phyloP scores from a whole-genome alignment of 768 basidiomycete species.

The Favolaschia claudopus region DNA sequence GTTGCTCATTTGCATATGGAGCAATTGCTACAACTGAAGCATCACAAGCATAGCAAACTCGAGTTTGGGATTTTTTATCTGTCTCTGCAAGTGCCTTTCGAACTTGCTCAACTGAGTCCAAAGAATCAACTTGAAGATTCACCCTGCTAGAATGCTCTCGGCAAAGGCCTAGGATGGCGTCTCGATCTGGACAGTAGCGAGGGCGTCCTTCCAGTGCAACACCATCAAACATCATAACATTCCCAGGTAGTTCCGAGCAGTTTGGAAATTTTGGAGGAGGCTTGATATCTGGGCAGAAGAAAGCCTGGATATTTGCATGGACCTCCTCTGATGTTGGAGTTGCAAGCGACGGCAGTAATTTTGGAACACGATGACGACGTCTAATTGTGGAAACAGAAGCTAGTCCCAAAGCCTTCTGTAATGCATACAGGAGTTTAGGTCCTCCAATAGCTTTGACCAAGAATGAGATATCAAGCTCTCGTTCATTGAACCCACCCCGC shows the following conservation, averaged over 20 bases:
- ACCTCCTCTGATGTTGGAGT: slow-evolving; percentile 24
- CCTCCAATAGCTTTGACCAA: slow-evolving; percentile 36
- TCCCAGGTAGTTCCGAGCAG: slow-evolving; percentile 19
- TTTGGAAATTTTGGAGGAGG: slow-evolving; percentile 12
- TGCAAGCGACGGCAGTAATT: slow-evolving; percentile 22
- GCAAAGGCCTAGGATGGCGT: slow-evolving; percentile 33
- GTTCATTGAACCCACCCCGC: slow-evolving; percentile 22
- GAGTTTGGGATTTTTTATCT: slow-evolving; percentile 6
- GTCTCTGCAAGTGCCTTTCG: slow-evolving; percentile 17
- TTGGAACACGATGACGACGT: slow-evolving; percentile 22
- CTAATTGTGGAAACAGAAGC: slow-evolving; percentile 31
- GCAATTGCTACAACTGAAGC: slow-evolving; percentile 38
- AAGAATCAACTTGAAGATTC: slow-evolving; percentile 11
- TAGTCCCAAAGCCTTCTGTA: slow-evolving; percentile 31
- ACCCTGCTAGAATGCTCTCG: slow-evolving; percentile 31
- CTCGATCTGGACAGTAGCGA: slow-evolving; percentile 22
- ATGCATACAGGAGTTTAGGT: slow-evolving; percentile 32
- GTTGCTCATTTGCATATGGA: slow-evolving; percentile 26
- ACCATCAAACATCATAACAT: slow-evolving; percentile 36
- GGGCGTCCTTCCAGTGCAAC: slow-evolving; percentile 32
- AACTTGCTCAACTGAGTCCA: slow-evolving; percentile 17
- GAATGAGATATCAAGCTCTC: slow-evolving; percentile 38
- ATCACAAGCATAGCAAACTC: slow-evolving; percentile 34
- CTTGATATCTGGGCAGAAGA: slow-evolving; percentile 21
- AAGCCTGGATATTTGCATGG: slow-evolving; percentile 20